Base-by-base conservation (phyloP, 495 filamentous ascomycete species). In the Penicillium angulare region DNA sequence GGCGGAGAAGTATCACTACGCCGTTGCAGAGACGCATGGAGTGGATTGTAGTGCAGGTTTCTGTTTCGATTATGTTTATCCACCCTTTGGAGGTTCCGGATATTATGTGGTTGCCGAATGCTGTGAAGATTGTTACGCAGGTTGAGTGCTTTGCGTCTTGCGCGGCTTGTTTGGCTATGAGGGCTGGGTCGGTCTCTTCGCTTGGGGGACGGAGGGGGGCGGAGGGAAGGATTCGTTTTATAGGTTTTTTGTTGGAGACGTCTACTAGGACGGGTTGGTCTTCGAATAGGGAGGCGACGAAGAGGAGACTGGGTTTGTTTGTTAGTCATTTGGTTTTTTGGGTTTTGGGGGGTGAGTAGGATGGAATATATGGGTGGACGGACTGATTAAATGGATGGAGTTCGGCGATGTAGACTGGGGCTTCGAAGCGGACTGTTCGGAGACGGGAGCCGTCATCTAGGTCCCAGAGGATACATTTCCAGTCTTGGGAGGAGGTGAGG, bases 401-500 rank as follows among this genome's bases (percentile, higher is more conserved):
- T 69, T 97, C 92, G 1, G 91, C 93, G 43, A 92, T 95, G 68
- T 95, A 98, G 15, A 96, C 89, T 2, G 92, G 89, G 5, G 91
- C 90, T 51, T 89, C 86, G 57, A 97, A 95, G 47, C 86, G 84
- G 47, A 96, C 86, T 20, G 79, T 86, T 29, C 87, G 79, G 47
- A 87, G 61, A 39, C 82, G 78, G 7, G 78, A 80, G 32, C 86
- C 86, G 62, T 90, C 85, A 55, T 86, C 77, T 38, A 98, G 69
- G 69, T 98, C 95, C 93, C 93, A 98, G 1, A 97, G 78, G 27
- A 96, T 89, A 47, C 84, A 90, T 68, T 91, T 95, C 87, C 92
- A 97, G 61, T 96, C 93, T 57, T 95, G 90, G 12, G 87, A 90
- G n/a, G 88, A 85, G 52, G 88, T 96, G 20, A 97, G 82, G n/a